These are phyloP conservation scores for Syzygium oleosum DNA, from an alignment of 345 rosid species.

Conservation along the genomic window DNA sequence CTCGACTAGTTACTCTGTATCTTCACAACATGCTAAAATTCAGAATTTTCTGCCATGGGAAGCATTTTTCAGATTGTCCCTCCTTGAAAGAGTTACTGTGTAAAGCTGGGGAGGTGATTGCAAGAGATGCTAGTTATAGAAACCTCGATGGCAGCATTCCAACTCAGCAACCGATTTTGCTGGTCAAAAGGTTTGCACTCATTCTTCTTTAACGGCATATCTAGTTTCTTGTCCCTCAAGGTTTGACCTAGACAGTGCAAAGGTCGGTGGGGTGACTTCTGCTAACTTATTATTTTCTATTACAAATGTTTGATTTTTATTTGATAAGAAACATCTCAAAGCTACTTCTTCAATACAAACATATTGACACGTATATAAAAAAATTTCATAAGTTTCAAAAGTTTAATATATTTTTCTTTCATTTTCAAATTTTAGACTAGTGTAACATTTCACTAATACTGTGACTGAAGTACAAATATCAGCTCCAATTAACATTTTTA, in stretches of 20 bases:
- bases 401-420: too few relatives aligned
- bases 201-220: not conserved
- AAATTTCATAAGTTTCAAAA: too few relatives aligned
- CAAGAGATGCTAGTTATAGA: not conserved
- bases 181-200: not conserved
- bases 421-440: too few relatives aligned
- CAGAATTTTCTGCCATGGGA: fast-evolving
- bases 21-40: not conserved
- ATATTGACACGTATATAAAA: too few relatives aligned
- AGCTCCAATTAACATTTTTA: too few relatives aligned
- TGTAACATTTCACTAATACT: too few relatives aligned
- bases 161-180: not conserved
- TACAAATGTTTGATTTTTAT: not conserved
- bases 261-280: not conserved
- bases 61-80: not conserved
- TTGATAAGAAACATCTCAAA: not conserved
- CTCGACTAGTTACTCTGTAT: not conserved
- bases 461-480: too few relatives aligned
- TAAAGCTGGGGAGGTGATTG: not conserved
- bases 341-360: too few relatives aligned
- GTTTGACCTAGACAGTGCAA: not conserved
- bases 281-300: not conserved
- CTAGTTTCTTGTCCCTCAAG: not conserved
- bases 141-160: fast-evolving
- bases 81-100: not conserved